Evolutionary conservation across 441 rosid genomes (phyloP), one percentile per base, ranked within the genome.

Genomic region (Mallotus repandus): DNA sequence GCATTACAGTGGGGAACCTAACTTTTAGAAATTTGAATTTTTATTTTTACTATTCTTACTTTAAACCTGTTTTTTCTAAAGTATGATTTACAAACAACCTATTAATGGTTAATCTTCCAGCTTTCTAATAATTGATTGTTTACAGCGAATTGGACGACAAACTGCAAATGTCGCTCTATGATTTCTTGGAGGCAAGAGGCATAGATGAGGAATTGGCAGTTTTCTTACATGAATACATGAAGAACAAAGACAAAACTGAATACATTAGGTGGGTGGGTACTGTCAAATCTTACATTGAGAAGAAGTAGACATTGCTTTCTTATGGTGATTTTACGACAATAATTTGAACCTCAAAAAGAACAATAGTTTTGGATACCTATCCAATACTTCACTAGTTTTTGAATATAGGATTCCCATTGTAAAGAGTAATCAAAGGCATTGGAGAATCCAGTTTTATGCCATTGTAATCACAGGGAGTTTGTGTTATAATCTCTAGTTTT

Each of bases 141-240:
- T 74, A 25, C 87, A 92, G 98, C 86, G 97, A 91, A 54, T 57
- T 94, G 84, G 98, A 94, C 19, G 95, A 89, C 38, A 82, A 87
- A 52, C 84, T 94, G 75, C 97, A 90, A 79, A 83, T 81, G 6
- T 80, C 90, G 3, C 85, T 94, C 7, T 88, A 90, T 69, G 89
- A 81, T 0, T 90, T 81, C 79, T 73, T 92, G 79, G 97, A 89
- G 56, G 87, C 82, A 79, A 83, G 97, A 71, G 88, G 88, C 61
- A 81, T 94, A 62, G 76, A 82, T 53, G 93, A 92, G 63, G 80
- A 85, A 11, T 81, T 92, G 76, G 91, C 97, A 9, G 81, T 50
- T 74, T 89, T 94, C 84, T 87, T 94, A 84, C 98, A 92, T 75
- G 81, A 68, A 74, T 89, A 87, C 80, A 85, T 90, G 91, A 79